These are phyloP conservation scores for Lyophyllum atratum DNA, from an alignment of 768 basidiomycete genomes.

Conservation along the genomic window DNA sequence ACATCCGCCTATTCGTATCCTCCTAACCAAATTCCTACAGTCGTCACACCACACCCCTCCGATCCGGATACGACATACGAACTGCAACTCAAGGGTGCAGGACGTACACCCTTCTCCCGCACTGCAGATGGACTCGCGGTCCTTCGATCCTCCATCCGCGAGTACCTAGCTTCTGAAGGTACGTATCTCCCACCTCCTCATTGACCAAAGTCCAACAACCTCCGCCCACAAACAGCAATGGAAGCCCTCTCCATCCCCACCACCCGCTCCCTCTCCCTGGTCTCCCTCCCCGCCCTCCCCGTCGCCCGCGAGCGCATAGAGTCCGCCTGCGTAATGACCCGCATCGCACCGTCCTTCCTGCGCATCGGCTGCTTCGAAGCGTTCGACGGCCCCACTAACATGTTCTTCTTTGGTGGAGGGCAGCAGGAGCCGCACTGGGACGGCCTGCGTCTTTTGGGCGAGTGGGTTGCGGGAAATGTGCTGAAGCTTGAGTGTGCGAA, in stretches of 20 bases:
- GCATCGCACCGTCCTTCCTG: constrained; percentile 87
- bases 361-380: constrained; percentile 93
- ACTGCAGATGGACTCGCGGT: constrained; percentile 95
- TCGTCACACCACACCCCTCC: constrained; percentile 74
- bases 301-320: constrained; percentile 79
- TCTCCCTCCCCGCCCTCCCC: constrained; percentile 69
- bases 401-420: constrained; percentile 75
- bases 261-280: constrained; percentile 81
- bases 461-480: constrained; percentile 71
- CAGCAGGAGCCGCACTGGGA: constrained; percentile 78
- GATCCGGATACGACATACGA: constrained; percentile 65
- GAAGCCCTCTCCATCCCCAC: constrained; percentile 85
- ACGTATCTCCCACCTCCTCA: constrained; percentile 13
- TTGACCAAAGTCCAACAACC: neutral
- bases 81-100: constrained; percentile 93
- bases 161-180: constrained; percentile 94
- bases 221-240: constrained; percentile 34
- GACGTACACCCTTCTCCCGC: constrained; percentile 92
- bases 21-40: constrained; percentile 34
- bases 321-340: constrained; percentile 72
- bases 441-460: constrained; percentile 68
- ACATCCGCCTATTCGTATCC: neutral
- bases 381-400: constrained; percentile 65
- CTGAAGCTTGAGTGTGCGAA: constrained; percentile 36
- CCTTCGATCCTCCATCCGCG: constrained; percentile 90